Evolutionary conservation across 1,284 basidiomycete genomes (phyloP).

Genomic region (Sporisorium exsertum): DNA sequence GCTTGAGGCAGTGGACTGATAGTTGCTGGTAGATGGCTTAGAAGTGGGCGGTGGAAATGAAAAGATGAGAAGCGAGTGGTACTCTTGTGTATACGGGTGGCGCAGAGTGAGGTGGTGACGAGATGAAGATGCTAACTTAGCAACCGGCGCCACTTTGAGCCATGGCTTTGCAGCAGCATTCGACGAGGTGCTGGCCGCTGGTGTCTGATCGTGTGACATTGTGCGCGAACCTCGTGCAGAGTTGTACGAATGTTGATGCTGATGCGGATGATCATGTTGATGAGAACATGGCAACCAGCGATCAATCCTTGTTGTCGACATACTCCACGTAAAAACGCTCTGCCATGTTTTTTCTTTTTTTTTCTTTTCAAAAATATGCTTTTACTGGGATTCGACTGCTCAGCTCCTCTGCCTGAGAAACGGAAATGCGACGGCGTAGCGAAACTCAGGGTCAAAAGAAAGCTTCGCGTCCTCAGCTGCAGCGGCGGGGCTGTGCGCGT

Average conservation of each 20-base stretch:
- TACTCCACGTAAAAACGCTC: neutral
- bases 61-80: slow-evolving; percentile 63
- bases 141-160: slow-evolving; percentile 25
- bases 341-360: neutral
- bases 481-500: neutral
- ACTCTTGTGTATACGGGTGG: slow-evolving; percentile 41
- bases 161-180: slow-evolving; percentile 12
- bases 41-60: slow-evolving; percentile 42
- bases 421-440: too few species aligned
- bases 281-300: neutral
- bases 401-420: neutral
- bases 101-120: slow-evolving; percentile 64
- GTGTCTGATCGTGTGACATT: slow-evolving; percentile 5
- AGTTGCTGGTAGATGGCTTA: neutral
- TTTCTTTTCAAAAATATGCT: too few species aligned
- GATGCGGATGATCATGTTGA: neutral
- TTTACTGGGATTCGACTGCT: neutral
- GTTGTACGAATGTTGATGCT: neutral
- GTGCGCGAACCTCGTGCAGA: neutral
- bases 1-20: too few species aligned
- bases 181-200: slow-evolving; percentile 9
- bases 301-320: neutral
- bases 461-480: slow-evolving; percentile 5
- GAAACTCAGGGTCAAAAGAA: slow-evolving; percentile 7
- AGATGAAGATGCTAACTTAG: slow-evolving; percentile 41